Conservation (phyloP, 768 basidiomycete genomes). For the Asterophora lycoperdoides region DNA sequence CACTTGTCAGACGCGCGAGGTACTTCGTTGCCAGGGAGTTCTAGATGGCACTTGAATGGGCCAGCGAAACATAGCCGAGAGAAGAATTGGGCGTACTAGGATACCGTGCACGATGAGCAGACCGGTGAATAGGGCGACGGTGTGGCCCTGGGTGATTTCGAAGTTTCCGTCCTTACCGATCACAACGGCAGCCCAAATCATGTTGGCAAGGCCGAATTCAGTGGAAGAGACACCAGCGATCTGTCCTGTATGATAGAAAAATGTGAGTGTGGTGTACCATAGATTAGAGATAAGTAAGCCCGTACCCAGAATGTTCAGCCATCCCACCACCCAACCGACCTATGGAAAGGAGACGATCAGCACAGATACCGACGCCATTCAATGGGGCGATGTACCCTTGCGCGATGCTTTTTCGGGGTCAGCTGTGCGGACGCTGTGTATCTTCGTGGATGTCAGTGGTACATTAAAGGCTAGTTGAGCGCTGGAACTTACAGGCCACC, state of each 20-base stretch:
- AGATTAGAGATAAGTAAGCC: background rate
- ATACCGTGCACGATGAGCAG: slow-evolving; percentile 77
- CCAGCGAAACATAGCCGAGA: background rate
- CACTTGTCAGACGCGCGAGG: slow-evolving; percentile 68
- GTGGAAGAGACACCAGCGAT: slow-evolving; percentile 84
- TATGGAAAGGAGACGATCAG: slow-evolving; percentile 15
- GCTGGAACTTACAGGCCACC: slow-evolving; percentile 55
- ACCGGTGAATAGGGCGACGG: slow-evolving; percentile 73
- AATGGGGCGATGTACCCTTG: slow-evolving; percentile 38
- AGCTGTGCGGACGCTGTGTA: slow-evolving; percentile 82
- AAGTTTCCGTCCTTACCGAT: slow-evolving; percentile 58
- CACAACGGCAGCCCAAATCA: slow-evolving; percentile 76
- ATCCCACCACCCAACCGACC: slow-evolving; percentile 78
- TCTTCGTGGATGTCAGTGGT: slow-evolving; percentile 25
- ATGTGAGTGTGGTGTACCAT: background rate
- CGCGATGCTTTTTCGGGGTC: slow-evolving; percentile 59
- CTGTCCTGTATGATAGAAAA: slow-evolving; percentile 44
- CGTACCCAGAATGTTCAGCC: slow-evolving; percentile 76
- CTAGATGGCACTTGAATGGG: slow-evolving; percentile 21
- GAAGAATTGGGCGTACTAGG: slow-evolving; percentile 37
- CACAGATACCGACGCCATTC: background rate
- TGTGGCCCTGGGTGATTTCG: slow-evolving; percentile 63
- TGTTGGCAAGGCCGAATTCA: slow-evolving; percentile 75
- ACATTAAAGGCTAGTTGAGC: background rate
- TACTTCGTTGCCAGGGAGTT: slow-evolving; percentile 74